These are phyloP conservation scores for Flaveria robusta DNA, from an alignment of 129 eudicot species.

Conservation along the genomic window DNA sequence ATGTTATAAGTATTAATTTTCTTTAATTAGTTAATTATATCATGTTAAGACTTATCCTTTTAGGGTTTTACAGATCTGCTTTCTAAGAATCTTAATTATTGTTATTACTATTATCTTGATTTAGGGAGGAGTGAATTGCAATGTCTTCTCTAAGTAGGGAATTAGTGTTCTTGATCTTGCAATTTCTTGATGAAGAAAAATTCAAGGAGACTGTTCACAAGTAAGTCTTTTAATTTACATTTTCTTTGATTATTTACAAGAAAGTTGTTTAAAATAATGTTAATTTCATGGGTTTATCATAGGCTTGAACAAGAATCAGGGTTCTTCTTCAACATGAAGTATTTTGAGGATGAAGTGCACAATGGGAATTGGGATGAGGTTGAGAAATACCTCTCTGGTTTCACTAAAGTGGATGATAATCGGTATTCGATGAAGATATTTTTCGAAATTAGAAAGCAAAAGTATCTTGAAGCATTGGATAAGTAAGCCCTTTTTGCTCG, in stretches of 20 bases:
- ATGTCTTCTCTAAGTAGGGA: conserved; percentile 93
- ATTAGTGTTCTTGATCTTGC: conserved; percentile 77
- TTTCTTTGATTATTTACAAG: conserved; percentile 9
- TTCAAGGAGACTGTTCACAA: conserved; percentile 89
- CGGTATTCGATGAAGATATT: conserved; percentile 40
- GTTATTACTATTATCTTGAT: conserved; percentile 10
- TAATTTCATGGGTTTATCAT: neutral
- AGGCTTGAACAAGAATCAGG: conserved; percentile 94
- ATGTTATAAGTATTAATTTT: neutral
- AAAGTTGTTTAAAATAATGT: neutral
- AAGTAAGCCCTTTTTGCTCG: conserved; percentile 48
- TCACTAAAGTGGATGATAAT: conserved; percentile 23
- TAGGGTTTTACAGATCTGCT: conserved; percentile 68
- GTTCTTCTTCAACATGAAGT: conserved; percentile 89
- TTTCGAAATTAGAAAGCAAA: conserved; percentile 90
- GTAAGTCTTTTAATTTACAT: conserved; percentile 42
- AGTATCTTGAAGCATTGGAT: conserved; percentile 97
- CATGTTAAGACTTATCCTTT: neutral
- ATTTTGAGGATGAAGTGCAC: conserved; percentile 88
- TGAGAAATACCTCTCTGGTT: conserved; percentile 22
- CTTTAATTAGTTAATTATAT: neutral
- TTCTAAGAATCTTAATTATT: conserved; percentile 31
- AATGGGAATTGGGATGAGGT: conserved; percentile 89
- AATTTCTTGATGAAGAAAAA: conserved; percentile 90
- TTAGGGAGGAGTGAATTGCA: conserved; percentile 37